Percentiles rank a stretch among this genome's conserved stretches.
phyloP scores from a whole-genome alignment of 2,329 filamentous ascomycete species.

The Aciculosporium take region DNA sequence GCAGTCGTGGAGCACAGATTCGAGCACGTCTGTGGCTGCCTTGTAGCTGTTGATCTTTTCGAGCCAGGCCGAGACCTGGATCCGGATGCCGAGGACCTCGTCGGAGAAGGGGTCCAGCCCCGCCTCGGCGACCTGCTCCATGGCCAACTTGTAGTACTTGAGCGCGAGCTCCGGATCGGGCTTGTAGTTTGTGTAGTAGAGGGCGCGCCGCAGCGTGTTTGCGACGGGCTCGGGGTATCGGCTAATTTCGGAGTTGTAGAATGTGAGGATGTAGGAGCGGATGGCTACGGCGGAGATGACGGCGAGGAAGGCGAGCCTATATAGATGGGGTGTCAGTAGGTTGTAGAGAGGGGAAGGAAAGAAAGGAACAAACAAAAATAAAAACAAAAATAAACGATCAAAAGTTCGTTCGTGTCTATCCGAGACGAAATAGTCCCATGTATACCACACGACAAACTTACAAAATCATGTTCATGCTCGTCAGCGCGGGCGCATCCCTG shows the following conservation, averaged over 20 bases:
- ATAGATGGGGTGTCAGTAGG: neutral
- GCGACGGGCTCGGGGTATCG: constrained; percentile 56
- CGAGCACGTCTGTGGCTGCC: constrained; percentile 61
- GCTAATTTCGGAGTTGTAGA: constrained; percentile 40
- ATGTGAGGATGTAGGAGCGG: constrained; percentile 37
- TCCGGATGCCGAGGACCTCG: constrained; percentile 78
- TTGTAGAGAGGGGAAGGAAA: neutral
- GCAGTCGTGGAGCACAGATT: constrained; percentile 60
- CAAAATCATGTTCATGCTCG: constrained; percentile 18
- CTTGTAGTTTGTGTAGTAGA: constrained; percentile 73
- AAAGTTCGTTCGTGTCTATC: no score
- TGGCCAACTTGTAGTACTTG: constrained; percentile 68
- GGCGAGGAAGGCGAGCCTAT: constrained; percentile 17
- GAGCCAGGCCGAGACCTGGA: constrained; percentile 66
- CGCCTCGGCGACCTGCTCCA: constrained; percentile 56
- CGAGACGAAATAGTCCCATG: no score
- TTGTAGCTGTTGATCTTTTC: constrained; percentile 60
- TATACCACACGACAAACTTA: no score
- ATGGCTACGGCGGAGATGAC: constrained; percentile 18
- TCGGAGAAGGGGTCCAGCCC: constrained; percentile 81
- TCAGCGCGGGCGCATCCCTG: constrained; percentile 18
- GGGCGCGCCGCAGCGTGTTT: constrained; percentile 63
- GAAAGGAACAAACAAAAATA: neutral
- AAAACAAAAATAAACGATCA: neutral
- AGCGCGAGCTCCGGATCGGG: constrained; percentile 64